Evolutionary conservation across 2,329 filamentous ascomycete species (phyloP).

Genomic region (Verticillium nonalfalfae): DNA sequence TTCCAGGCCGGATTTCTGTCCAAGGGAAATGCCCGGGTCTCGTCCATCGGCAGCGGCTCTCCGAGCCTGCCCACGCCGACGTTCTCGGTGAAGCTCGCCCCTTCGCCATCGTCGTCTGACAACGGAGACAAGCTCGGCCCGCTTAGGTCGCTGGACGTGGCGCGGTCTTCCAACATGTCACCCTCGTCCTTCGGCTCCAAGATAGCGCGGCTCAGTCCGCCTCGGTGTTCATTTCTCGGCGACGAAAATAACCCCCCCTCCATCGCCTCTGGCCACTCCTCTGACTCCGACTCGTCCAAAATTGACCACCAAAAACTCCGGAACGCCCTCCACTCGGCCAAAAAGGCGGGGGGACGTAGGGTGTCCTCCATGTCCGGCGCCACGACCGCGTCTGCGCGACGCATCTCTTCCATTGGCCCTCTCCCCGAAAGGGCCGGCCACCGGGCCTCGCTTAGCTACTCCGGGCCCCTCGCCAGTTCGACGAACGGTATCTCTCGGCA

Average conservation of each 20-base stretch:
- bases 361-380: slow-evolving; percentile 32
- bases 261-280: slow-evolving; percentile 31
- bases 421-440: slow-evolving; percentile 1
- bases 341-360: slow-evolving; percentile 36
- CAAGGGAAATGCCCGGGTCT: slow-evolving; percentile 35
- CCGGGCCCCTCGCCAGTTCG: slow-evolving; percentile 37
- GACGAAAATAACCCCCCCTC: slow-evolving; percentile 48
- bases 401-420: slow-evolving; percentile 31
- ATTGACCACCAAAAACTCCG: slow-evolving; percentile 50
- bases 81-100: slow-evolving; percentile 48
- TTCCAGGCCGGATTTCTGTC: slow-evolving; percentile 88
- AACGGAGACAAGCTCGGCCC: slow-evolving; percentile 39
- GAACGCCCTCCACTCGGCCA: slow-evolving; percentile 46
- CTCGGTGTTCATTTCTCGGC: slow-evolving; percentile 26
- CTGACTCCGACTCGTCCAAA: slow-evolving; percentile 42
- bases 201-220: slow-evolving; percentile 19
- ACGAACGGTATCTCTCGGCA: slow-evolving; percentile 51
- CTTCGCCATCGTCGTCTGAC: slow-evolving; percentile 33
- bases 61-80: slow-evolving; percentile 51
- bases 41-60: slow-evolving; percentile 33
- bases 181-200: slow-evolving; percentile 29
- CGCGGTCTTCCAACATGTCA: slow-evolving; percentile 44
- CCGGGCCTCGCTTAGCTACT: slow-evolving; percentile 25
- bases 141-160: slow-evolving; percentile 42
- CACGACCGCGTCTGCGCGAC: slow-evolving; percentile 27